Conservation (phyloP, 2,329 filamentous ascomycete genomes). For the Alternaria infectoria region DNA sequence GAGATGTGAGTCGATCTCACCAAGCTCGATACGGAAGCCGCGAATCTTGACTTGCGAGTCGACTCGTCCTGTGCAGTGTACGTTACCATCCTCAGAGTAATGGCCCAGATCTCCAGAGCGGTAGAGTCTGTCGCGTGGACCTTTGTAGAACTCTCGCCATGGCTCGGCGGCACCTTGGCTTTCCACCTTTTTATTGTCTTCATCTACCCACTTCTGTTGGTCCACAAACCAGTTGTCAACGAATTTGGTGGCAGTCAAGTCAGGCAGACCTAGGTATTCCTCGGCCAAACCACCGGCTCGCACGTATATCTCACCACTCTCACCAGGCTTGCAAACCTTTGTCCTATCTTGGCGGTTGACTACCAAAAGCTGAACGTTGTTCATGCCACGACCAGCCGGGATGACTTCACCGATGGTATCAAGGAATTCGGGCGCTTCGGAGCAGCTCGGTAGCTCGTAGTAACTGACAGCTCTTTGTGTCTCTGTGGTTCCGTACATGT, state of each 20-base stretch:
- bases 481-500: constrained; percentile 90
- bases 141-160: constrained; percentile 80
- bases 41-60: constrained; percentile 96
- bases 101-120: constrained; percentile 84
- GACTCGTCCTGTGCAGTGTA: constrained; percentile 78
- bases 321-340: constrained; percentile 77
- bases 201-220: constrained; percentile 69
- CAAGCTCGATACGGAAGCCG: constrained; percentile 92
- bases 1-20: constrained; percentile 87
- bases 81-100: constrained; percentile 72
- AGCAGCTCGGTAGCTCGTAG: constrained; percentile 74
- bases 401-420: constrained; percentile 75
- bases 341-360: constrained; percentile 72
- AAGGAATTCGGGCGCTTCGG: constrained; percentile 67
- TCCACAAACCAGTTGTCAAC: constrained; percentile 86
- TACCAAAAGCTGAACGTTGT: constrained; percentile 86
- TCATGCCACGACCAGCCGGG: constrained; percentile 84
- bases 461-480: constrained; percentile 82
- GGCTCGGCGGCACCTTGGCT: constrained; percentile 64
- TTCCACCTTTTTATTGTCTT: constrained; percentile 62
- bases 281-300: constrained; percentile 84
- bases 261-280: constrained; percentile 70
- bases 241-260: constrained; percentile 76
- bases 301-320: constrained; percentile 84
- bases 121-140: constrained; percentile 85